phyloP scores from a whole-genome alignment of 306 rosid species.

The Purshia tridentata region DNA sequence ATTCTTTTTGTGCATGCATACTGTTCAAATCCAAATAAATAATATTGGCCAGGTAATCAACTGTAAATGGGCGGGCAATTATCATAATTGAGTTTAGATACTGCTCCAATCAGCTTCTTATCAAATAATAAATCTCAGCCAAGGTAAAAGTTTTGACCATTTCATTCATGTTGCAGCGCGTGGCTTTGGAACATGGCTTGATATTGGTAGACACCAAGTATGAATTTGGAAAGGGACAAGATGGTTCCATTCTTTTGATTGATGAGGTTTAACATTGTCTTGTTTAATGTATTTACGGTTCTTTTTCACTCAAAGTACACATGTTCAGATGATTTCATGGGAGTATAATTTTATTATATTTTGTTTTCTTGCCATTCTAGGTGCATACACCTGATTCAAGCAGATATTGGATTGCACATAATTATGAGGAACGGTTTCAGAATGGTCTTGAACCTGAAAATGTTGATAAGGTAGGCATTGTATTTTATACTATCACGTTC shows the following conservation, averaged over 20 bases:
- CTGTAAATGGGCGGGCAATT: neutral
- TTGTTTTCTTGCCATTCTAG: constrained; percentile 35
- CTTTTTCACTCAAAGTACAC: neutral
- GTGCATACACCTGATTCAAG: constrained; percentile 99
- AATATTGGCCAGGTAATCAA: neutral
- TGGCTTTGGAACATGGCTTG: constrained; percentile 91
- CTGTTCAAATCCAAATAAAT: neutral
- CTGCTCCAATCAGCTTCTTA: neutral
- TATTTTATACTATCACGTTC: constrained; percentile 8
- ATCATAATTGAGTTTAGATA: neutral
- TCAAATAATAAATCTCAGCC: neutral
- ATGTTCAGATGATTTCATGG: constrained; percentile 15
- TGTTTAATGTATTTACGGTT: constrained; percentile 9
- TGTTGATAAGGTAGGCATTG: constrained; percentile 73
- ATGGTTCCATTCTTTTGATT: constrained; percentile 78
- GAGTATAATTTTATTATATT: constrained; percentile 9
- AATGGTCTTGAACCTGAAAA: constrained; percentile 89
- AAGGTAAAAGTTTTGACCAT: neutral
- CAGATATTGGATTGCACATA: constrained; percentile 91
- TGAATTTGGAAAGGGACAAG: constrained; percentile 89
- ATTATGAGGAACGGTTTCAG: constrained; percentile 69
- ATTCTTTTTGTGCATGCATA: neutral
- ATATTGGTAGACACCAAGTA: constrained; percentile 94
- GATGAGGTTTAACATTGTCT: constrained; percentile 64
- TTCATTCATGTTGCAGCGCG: constrained; percentile 50